Conservation (phyloP, 2,329 filamentous ascomycete genomes). For the Phialophora tarda region DNA sequence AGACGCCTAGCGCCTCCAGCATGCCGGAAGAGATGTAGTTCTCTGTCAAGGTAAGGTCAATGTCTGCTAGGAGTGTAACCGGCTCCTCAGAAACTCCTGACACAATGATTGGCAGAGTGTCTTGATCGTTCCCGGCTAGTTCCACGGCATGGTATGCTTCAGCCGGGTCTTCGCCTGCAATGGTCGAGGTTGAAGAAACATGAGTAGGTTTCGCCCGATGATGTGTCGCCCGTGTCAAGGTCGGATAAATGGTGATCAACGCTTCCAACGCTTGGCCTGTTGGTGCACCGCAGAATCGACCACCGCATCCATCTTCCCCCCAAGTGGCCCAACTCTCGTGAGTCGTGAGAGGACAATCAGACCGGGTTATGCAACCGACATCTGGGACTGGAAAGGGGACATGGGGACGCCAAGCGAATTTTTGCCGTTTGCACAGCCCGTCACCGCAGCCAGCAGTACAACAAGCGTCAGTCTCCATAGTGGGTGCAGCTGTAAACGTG, state of each 20-base stretch:
- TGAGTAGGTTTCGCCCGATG: slow-evolving; percentile 2
- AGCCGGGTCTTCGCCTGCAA: background rate
- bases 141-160: slow-evolving; percentile 15
- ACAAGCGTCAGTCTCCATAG: slow-evolving; percentile 6
- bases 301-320: slow-evolving; percentile 5
- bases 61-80: slow-evolving; percentile 22
- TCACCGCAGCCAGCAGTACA: slow-evolving; percentile 17
- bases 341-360: background rate
- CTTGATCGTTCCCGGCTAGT: slow-evolving; percentile 20
- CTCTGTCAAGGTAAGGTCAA: slow-evolving; percentile 22
- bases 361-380: background rate
- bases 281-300: slow-evolving; percentile 9
- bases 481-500: slow-evolving; percentile 7
- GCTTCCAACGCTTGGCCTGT: slow-evolving; percentile 5
- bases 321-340: background rate
- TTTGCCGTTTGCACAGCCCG: slow-evolving; percentile 4
- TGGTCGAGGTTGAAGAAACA: background rate
- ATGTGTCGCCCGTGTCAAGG: background rate
- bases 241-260: slow-evolving; percentile 3
- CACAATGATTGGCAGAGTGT: slow-evolving; percentile 16
- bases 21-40: slow-evolving; percentile 25
- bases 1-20: slow-evolving; percentile 12
- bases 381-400: background rate
- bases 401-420: slow-evolving; percentile 3
- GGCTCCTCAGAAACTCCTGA: slow-evolving; percentile 13